These are phyloP conservation scores for Tubosaeta sp. DNA, from an alignment of 768 basidiomycete genomes.

Conservation along the genomic window DNA sequence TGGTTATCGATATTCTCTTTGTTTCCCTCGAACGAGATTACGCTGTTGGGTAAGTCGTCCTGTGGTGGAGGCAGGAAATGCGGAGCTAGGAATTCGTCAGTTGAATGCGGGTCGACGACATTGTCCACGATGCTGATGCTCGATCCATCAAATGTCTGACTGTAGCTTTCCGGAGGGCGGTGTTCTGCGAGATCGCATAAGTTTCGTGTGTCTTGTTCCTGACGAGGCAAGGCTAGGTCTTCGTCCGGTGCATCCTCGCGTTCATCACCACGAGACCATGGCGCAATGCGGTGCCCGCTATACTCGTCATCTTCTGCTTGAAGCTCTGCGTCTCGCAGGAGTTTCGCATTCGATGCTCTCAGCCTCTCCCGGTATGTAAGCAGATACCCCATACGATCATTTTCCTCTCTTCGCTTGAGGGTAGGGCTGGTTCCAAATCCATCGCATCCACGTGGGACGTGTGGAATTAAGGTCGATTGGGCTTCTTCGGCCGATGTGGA, in stretches of 20 bases:
- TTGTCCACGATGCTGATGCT: constrained; percentile 14
- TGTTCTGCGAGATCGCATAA: not conserved
- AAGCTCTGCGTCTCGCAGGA: not conserved
- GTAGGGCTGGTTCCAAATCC: constrained; percentile 25
- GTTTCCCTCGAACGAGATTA: constrained; percentile 5
- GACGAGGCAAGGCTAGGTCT: not conserved
- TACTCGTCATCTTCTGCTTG: not conserved
- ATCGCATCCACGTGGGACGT: constrained; percentile 17
- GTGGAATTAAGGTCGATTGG: constrained; percentile 2
- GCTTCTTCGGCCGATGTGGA: constrained; percentile 9
- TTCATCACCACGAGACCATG: not conserved
- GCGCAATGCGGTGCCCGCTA: not conserved
- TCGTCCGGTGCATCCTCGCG: not conserved
- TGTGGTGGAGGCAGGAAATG: constrained; percentile 9
- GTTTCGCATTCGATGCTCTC: constrained; percentile 7
- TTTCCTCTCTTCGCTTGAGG: constrained; percentile 12
- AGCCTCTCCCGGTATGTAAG: constrained; percentile 26
- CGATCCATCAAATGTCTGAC: constrained; percentile 11
- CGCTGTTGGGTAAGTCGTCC: not conserved
- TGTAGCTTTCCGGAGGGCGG: not conserved
- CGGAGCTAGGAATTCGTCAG: constrained; percentile 5
- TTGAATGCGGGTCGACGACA: not conserved
- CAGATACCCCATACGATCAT: constrained; percentile 15
- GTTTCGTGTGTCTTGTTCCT: not conserved
- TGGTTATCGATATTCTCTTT: constrained; percentile 11